phyloP scores from a whole-genome alignment of 2,329 filamentous ascomycete genomes.

The Xylariaceae sp. region DNA sequence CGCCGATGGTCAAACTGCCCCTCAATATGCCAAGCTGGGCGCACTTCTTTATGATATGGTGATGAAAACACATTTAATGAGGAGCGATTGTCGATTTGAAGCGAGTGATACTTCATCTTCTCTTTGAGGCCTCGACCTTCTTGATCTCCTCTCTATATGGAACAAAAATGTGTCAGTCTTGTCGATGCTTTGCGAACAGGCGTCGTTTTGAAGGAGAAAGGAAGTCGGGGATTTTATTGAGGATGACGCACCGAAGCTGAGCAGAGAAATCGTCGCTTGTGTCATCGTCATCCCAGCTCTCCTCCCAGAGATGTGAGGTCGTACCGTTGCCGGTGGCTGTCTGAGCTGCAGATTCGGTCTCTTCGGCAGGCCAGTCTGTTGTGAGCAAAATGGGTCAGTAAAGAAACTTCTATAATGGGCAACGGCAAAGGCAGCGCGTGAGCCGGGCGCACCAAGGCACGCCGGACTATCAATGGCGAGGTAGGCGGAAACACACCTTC shows the following conservation, averaged over 20 bases:
- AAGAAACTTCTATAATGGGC: background rate
- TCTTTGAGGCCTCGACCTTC: constrained; percentile 80
- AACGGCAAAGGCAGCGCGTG: no score
- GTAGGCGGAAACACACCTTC: constrained; percentile 62
- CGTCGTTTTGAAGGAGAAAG: no score
- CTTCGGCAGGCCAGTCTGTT: constrained; percentile 87
- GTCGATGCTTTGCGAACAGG: no score
- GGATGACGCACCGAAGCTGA: constrained; percentile 73
- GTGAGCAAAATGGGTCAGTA: background rate
- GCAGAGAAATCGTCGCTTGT: constrained; percentile 93
- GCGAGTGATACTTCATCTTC: constrained; percentile 40
- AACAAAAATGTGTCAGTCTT: no score
- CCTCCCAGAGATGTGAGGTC: constrained; percentile 86
- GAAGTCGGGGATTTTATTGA: no score
- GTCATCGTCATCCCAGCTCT: constrained; percentile 99
- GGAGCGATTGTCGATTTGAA: no score
- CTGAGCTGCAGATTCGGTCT: constrained; percentile 65
- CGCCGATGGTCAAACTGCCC: no score
- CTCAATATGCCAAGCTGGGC: no score
- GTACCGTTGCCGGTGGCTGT: constrained; percentile 53
- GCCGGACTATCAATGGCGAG: no score
- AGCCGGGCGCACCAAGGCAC: no score
- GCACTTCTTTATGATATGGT: no score
- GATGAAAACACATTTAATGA: no score
- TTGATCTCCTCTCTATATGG: constrained; percentile 76